A percentile compares a stretch with the other conserved stretches of the same genome.
phyloP scores from a whole-genome alignment of 2,329 filamentous ascomycete genomes.

The Paraphoma sp. region DNA sequence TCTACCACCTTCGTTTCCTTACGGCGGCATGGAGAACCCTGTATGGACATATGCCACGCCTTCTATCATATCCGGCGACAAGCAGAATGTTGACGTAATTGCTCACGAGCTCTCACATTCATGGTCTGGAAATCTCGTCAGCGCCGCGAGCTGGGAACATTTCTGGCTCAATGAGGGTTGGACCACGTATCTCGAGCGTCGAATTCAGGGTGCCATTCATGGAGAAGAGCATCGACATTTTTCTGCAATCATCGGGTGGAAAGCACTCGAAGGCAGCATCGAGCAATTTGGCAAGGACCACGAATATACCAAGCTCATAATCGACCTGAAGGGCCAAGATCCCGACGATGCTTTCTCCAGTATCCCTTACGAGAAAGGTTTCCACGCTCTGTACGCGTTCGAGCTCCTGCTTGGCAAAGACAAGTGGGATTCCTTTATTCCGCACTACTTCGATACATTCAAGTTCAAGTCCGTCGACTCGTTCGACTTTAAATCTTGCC shows the following conservation, averaged over 20 bases:
- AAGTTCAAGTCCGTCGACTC: constrained; percentile 87
- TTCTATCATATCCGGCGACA: constrained; percentile 83
- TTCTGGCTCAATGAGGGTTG: constrained; percentile 79
- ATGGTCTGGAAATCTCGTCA: constrained; percentile 89
- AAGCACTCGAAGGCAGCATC: constrained; percentile 81
- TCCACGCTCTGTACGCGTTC: constrained; percentile 89
- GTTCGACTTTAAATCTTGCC: constrained; percentile 89
- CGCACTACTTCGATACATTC: constrained; percentile 89
- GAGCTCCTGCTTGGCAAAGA: constrained; percentile 83
- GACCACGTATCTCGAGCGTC: constrained; percentile 93
- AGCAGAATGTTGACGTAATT: constrained; percentile 93
- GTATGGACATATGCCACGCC: constrained; percentile 95
- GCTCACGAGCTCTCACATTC: constrained; percentile 80
- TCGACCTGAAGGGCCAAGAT: constrained; percentile 86
- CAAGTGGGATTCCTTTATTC: constrained; percentile 95
- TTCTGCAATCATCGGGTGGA: constrained; percentile 95
- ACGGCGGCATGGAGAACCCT: constrained; percentile 81
- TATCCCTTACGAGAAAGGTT: constrained; percentile 95
- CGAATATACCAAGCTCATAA: constrained; percentile 90
- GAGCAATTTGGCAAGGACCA: constrained; percentile 81
- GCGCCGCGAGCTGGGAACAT: constrained; percentile 81
- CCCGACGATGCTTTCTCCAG: constrained; percentile 95
- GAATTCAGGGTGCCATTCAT: constrained; percentile 78
- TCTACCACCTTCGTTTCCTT: constrained; percentile 76
- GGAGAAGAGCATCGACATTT: constrained; percentile 90